These are phyloP conservation scores for Ligustrum vulgare DNA, from an alignment of 257 asterid species.

Conservation along the genomic window DNA sequence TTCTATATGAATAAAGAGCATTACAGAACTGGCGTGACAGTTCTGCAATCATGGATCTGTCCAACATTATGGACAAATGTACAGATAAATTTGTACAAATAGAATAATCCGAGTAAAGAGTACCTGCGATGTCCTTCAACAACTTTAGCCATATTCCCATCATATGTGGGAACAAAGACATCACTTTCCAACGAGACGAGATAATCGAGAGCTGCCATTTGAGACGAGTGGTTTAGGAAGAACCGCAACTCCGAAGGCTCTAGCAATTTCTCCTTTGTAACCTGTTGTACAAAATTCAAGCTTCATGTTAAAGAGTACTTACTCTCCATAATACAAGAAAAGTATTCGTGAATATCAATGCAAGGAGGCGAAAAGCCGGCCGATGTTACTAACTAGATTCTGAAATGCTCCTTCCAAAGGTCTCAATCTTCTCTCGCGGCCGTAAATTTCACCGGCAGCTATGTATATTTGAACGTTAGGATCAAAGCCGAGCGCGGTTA, in stretches of 20 bases:
- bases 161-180: constrained; percentile 42
- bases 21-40: too few relatives aligned
- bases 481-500: constrained; percentile 32
- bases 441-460: constrained; percentile 43
- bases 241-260: constrained; percentile 31
- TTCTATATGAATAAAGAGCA: too few relatives aligned
- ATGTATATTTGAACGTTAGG: constrained; percentile 33
- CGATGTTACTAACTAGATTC: constrained; percentile 22
- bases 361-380: background rate
- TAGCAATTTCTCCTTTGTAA: constrained; percentile 35
- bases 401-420: constrained; percentile 31
- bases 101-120: too few relatives aligned
- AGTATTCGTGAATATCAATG: background rate
- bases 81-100: too few relatives aligned
- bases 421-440: constrained; percentile 31
- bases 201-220: constrained; percentile 45
- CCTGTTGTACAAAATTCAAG: constrained; percentile 24
- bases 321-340: background rate
- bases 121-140: constrained; percentile 52
- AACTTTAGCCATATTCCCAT: constrained; percentile 47
- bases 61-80: too few relatives aligned
- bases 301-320: background rate
- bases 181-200: constrained; percentile 42
- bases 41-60: too few relatives aligned
- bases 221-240: constrained; percentile 38